These are phyloP conservation scores for Aspergillus novofumigatus DNA, from an alignment of 2,329 filamentous ascomycete species.

Conservation along the genomic window DNA sequence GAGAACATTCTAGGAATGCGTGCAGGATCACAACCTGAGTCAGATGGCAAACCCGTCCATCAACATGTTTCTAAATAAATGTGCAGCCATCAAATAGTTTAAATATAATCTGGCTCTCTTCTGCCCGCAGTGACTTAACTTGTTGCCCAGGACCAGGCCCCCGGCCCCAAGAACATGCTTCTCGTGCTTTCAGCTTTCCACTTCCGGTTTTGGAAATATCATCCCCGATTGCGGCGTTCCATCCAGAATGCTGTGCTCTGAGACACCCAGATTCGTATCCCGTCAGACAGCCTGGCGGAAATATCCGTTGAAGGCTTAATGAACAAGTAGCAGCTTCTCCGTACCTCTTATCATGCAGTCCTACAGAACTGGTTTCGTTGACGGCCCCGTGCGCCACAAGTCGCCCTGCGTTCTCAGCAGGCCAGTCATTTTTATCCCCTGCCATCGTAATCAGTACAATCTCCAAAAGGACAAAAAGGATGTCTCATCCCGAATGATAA, in stretches of 20 bases:
- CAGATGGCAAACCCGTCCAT: not conserved
- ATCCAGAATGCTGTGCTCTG: constrained; percentile 66
- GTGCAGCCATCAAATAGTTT: not conserved
- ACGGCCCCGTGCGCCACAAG: constrained; percentile 58
- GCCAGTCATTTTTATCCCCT: constrained; percentile 65
- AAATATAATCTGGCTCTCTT: not conserved
- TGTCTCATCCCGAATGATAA: no score
- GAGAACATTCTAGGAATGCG: not conserved
- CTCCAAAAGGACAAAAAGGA: no score
- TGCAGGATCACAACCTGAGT: not conserved
- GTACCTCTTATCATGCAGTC: constrained; percentile 59
- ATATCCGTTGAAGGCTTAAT: constrained; percentile 33
- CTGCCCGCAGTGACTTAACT: constrained; percentile 36
- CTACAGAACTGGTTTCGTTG: constrained; percentile 59
- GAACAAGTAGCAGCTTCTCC: constrained; percentile 64
- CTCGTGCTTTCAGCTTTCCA: constrained; percentile 54
- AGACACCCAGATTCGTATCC: constrained; percentile 57
- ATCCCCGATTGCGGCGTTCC: constrained; percentile 1
- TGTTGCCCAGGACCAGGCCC: constrained; percentile 32
- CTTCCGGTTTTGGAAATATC: constrained; percentile 49
- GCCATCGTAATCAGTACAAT: constrained; percentile 18
- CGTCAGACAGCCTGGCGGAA: constrained; percentile 46
- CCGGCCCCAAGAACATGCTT: constrained; percentile 57
- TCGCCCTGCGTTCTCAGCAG: constrained; percentile 66
- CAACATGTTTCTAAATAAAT: not conserved